These are phyloP conservation scores for Botrytis pseudocinerea DNA, from an alignment of 2,329 filamentous ascomycete genomes.

Conservation along the genomic window DNA sequence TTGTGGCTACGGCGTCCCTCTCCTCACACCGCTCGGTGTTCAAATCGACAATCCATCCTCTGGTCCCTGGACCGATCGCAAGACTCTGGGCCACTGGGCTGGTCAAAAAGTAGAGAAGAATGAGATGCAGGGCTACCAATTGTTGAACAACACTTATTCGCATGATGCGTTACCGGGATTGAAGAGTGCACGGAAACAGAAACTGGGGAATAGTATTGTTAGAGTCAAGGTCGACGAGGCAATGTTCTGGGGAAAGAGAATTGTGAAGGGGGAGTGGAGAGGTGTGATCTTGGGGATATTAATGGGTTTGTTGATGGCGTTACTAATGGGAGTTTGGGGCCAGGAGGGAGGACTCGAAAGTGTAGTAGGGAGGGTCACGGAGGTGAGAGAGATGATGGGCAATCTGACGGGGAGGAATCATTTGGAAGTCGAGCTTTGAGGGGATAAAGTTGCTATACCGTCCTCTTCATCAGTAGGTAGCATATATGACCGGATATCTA, in stretches of 20 bases:
- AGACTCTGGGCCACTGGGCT: constrained; percentile 1
- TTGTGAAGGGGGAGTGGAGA: constrained; percentile 14
- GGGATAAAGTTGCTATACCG: neutral
- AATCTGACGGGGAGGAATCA: neutral
- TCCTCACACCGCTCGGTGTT: neutral
- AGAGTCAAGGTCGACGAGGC: neutral
- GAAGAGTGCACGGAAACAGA: constrained; percentile 1
- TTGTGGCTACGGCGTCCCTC: constrained; percentile 65
- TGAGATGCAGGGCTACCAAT: neutral
- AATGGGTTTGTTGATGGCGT: neutral
- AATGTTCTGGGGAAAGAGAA: neutral
- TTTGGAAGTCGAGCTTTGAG: constrained; percentile 1
- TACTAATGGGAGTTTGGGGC: neutral
- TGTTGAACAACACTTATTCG: constrained; percentile 3
- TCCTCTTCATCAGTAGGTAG: neutral
- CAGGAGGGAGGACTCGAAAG: neutral
- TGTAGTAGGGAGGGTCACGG: neutral
- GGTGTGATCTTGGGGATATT: neutral
- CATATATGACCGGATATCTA: neutral
- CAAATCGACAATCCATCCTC: neutral
- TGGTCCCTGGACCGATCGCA: constrained; percentile 12
- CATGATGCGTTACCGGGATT: constrained; percentile 6
- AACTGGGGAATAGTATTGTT: neutral
- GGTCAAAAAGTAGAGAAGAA: neutral
- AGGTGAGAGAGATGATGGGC: neutral